Evolutionary conservation across 169 alveolate genomes (phyloP).

Genomic region (Plasmodium falciparum): DNA sequence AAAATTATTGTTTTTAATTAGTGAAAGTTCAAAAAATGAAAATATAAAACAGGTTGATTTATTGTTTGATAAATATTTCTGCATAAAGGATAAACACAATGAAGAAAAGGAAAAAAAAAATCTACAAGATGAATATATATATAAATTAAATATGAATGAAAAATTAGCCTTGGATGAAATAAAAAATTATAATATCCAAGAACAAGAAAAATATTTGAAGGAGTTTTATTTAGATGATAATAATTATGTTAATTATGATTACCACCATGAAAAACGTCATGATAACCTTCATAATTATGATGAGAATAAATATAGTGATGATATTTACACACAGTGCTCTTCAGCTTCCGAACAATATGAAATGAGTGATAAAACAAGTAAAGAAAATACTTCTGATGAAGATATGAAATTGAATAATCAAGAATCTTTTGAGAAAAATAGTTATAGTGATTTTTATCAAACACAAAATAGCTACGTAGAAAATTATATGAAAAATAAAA

Average conservation of each 20-base stretch:
- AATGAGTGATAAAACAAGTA: neutral
- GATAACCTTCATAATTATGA: neutral
- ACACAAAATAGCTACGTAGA: slow-evolving; percentile 29
- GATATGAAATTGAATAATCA: neutral
- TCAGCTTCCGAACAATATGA: slow-evolving; percentile 28
- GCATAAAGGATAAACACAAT: neutral
- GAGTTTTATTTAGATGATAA: slow-evolving; percentile 18
- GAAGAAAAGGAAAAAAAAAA: neutral
- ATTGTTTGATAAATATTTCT: slow-evolving; percentile 48
- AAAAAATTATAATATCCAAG: slow-evolving; percentile 51
- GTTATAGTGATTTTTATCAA: slow-evolving; percentile 36
- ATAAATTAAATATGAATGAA: slow-evolving; percentile 45
- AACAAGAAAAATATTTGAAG: slow-evolving; percentile 46
- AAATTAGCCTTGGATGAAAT: slow-evolving; percentile 60
- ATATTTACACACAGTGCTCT: slow-evolving; percentile 13
- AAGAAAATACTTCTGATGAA: neutral
- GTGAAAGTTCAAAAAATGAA: slow-evolving; percentile 53
- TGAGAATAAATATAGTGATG: neutral
- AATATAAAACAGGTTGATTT: slow-evolving; percentile 40
- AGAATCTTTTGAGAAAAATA: neutral
- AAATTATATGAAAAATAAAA: slow-evolving; percentile 58
- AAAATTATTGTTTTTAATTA: slow-evolving; percentile 64
- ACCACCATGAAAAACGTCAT: too few species aligned
- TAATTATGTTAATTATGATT: too few species aligned
- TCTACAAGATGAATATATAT: neutral